A percentile compares a stretch with the other conserved stretches of the same genome.
Conservation (phyloP, 2,329 filamentous ascomycete species). For the Ceratocystis alfenasii region DNA sequence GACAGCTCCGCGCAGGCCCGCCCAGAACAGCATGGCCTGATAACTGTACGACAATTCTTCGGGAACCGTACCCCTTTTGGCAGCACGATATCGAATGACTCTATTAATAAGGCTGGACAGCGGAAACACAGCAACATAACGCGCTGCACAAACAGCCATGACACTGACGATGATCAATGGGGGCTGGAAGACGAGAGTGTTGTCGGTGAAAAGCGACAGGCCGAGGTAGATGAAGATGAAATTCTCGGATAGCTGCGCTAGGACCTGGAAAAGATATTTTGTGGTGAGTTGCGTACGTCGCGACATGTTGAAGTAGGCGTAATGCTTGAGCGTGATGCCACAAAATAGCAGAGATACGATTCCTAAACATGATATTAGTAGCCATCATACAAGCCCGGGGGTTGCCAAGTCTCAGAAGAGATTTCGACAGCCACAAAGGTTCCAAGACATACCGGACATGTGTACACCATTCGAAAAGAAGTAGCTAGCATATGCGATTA, state of each 20-base stretch:
- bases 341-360: constrained; percentile 96
- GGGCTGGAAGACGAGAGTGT: constrained; percentile 77
- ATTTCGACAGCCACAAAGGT: not conserved
- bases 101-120: constrained; percentile 82
- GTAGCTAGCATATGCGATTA: constrained; percentile 93
- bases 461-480: constrained; percentile 94
- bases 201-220: constrained; percentile 85
- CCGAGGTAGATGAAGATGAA: constrained; percentile 99
- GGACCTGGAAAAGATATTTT: constrained; percentile 92
- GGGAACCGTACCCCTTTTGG: constrained; percentile 55
- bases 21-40: constrained; percentile 99
- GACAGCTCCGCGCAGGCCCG: constrained; percentile 85
- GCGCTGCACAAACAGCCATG: constrained; percentile 77
- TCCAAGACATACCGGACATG: constrained; percentile 65
- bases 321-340: constrained; percentile 96
- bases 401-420: not conserved
- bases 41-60: constrained; percentile 92
- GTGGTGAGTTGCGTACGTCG: constrained; percentile 92
- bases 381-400: not conserved
- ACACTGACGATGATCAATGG: constrained; percentile 90
- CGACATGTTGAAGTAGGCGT: constrained; percentile 99
- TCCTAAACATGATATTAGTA: constrained; percentile 38
- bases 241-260: constrained; percentile 92
- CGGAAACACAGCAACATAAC: constrained; percentile 91
- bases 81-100: constrained; percentile 77